Base-by-base conservation (phyloP, 202 grass and related monocot species). In the Carex sylvatica region DNA sequence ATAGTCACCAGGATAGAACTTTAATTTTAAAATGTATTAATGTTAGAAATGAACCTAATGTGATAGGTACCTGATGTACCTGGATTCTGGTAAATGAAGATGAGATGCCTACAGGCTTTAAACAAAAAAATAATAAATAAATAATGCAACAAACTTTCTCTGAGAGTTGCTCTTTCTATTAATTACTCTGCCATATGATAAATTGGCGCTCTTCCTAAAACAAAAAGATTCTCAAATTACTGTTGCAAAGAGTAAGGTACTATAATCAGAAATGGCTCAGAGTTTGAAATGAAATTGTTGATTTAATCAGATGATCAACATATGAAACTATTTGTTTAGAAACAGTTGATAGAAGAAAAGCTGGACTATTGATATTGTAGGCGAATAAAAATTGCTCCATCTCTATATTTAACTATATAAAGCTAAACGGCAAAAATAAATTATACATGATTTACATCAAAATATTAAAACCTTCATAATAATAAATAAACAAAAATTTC, bases 381-480 rank as follows among this genome's bases (percentile, higher is more conserved):
- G 80, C 3, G 15, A 78, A 65, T 23, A 56, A 78, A 63, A 47
- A 61, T 49, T 79, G 30, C 26, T 20, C 64, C 18, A 78, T 77
- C 46, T 80, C 70, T 38, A 13, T 63, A 85, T 87, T 83, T 64
- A 3, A 60, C 66, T 72, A 51, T 58, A 65, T 76, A 33, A 83
- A 89, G 67, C 47, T 24, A 59, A 46, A 56, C 38, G 18, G 16
- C 35, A 72, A 82, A 31, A 31, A 59, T 24, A 38, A 6, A 87
- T 78, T 87, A 80, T 14, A 51, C 68, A 26, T 9, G 66, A 77
- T 90, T 81, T 90, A 71, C 75, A 88, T 10, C 30, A 86, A 46
- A 80, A 81, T 62, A 47, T 65, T 23, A 69, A 30, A 82, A 82
- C 15, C 12, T 71, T 16, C 6, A 72, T 2, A 16, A 4, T 4